A percentile compares a stretch with the other conserved stretches of the same genome.
Conservation (phyloP, 805 yeast genomes). For the Pichia sporocuriosa region DNA sequence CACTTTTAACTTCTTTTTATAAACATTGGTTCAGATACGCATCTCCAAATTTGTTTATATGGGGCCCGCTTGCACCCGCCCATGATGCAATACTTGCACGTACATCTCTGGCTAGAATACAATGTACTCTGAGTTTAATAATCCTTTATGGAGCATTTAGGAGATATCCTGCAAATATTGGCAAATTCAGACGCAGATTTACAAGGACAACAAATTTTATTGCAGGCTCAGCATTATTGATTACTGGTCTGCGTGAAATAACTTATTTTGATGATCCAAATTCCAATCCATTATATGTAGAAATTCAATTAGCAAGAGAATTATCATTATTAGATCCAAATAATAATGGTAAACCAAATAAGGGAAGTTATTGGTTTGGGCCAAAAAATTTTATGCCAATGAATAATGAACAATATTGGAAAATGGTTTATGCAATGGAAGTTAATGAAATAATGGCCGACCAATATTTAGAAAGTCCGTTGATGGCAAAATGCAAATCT, state of each 20-base stretch:
- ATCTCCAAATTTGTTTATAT: constrained; percentile 23
- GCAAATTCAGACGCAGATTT: constrained; percentile 8
- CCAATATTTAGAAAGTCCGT: constrained; percentile 13
- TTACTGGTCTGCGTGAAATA: constrained; percentile 17
- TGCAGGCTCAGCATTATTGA: constrained; percentile 15
- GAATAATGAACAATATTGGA: constrained; percentile 26
- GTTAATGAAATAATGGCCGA: constrained; percentile 16
- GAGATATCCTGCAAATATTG: constrained; percentile 3
- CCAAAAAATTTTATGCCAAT: constrained; percentile 43
- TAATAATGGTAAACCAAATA: constrained; percentile 28
- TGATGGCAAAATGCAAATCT: constrained; percentile 11
- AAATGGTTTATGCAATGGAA: constrained; percentile 21
- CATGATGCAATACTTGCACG: constrained; percentile 28
- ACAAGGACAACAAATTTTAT: constrained; percentile 12
- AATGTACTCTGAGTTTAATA: constrained; percentile 21
- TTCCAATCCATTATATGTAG: constrained; percentile 25
- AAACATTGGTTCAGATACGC: constrained; percentile 25
- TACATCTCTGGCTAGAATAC: constrained; percentile 21
- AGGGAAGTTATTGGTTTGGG: constrained; percentile 44
- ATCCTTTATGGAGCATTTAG: constrained; percentile 12
- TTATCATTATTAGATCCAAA: constrained; percentile 20
- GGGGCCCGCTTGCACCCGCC: constrained; percentile 32
- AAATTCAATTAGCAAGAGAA: constrained; percentile 22
- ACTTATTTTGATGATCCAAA: constrained; percentile 12
- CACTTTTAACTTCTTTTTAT: constrained; percentile 13